phyloP scores from a whole-genome alignment of 495 filamentous ascomycete genomes.

The Neurospora sp. region DNA sequence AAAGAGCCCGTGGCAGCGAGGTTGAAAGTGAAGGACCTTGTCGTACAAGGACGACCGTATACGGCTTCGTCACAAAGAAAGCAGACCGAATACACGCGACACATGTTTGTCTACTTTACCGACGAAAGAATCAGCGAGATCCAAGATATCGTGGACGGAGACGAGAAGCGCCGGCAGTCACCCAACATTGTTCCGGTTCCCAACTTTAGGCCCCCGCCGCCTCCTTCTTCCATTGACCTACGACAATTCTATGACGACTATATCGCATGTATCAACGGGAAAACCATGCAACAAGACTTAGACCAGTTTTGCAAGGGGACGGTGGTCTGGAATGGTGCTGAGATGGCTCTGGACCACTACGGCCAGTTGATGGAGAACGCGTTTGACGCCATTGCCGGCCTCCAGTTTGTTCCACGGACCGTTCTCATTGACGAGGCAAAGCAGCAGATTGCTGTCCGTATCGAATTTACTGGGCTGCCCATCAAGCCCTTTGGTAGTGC shows the following conservation, averaged over 20 bases:
- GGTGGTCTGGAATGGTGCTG: slow-evolving; percentile 16
- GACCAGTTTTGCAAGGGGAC: slow-evolving; percentile 14
- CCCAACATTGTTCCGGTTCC: slow-evolving; percentile 7
- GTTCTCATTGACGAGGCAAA: slow-evolving; percentile 15
- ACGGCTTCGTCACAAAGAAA: neutral
- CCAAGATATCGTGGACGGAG: slow-evolving; percentile 8
- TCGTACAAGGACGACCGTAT: neutral
- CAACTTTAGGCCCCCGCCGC: slow-evolving; percentile 7
- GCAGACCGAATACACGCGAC: slow-evolving; percentile 5
- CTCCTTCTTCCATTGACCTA: slow-evolving; percentile 6
- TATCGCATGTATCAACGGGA: slow-evolving; percentile 20
- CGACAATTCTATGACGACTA: slow-evolving; percentile 16
- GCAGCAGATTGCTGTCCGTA: slow-evolving; percentile 17
- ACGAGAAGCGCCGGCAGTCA: slow-evolving; percentile 8
- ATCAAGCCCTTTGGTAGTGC: slow-evolving; percentile 11
- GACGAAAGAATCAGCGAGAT: slow-evolving; percentile 16
- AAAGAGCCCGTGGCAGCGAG: slow-evolving; percentile 3
- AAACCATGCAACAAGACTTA: slow-evolving; percentile 17
- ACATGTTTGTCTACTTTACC: slow-evolving; percentile 15
- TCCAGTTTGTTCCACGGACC: slow-evolving; percentile 13
- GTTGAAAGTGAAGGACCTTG: slow-evolving; percentile 3
- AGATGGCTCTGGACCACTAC: slow-evolving; percentile 15
- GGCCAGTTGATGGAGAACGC: slow-evolving; percentile 16
- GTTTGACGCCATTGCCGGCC: slow-evolving; percentile 16
- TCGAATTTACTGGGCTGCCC: slow-evolving; percentile 22